These are phyloP conservation scores for Aspergillus persii DNA, from an alignment of 2,329 filamentous ascomycete species.

Conservation along the genomic window DNA sequence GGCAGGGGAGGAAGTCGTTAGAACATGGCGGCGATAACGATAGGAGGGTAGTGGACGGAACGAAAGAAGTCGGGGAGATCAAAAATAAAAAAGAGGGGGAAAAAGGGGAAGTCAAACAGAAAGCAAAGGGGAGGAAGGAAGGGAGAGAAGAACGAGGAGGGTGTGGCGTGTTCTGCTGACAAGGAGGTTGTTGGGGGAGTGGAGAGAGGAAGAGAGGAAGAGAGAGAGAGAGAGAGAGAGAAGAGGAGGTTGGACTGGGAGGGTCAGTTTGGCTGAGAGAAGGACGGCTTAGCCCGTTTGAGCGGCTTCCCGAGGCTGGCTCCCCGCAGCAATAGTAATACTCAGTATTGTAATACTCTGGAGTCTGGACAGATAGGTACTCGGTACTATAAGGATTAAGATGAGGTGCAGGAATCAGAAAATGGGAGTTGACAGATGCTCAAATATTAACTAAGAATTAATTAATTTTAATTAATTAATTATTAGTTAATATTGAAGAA, in stretches of 20 bases:
- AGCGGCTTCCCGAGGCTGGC: conserved; percentile 14
- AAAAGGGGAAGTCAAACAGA: conserved; percentile 17
- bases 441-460: too few relatives aligned
- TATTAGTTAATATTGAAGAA: too few relatives aligned
- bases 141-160: conserved; percentile 5
- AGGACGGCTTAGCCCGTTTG: conserved; percentile 14
- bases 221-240: conserved; percentile 18
- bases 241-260: conserved; percentile 21
- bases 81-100: background rate
- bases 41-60: conserved; percentile 10
- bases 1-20: conserved; percentile 10
- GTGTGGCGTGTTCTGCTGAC: conserved; percentile 30
- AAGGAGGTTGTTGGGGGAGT: conserved; percentile 25
- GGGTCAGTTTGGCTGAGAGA: background rate
- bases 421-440: too few relatives aligned
- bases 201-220: conserved; percentile 19
- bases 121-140: conserved; percentile 13
- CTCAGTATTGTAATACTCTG: too few relatives aligned
- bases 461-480: too few relatives aligned
- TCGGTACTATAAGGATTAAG: too few relatives aligned
- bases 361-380: too few relatives aligned
- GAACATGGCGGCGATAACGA: conserved; percentile 16
- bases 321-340: conserved; percentile 9
- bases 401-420: too few relatives aligned
- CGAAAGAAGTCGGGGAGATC: conserved; percentile 6